Evolutionary conservation across 1,284 basidiomycete genomes (phyloP), one percentile per base, ranked within the genome.

Genomic region (Wolfiporia cocos): DNA sequence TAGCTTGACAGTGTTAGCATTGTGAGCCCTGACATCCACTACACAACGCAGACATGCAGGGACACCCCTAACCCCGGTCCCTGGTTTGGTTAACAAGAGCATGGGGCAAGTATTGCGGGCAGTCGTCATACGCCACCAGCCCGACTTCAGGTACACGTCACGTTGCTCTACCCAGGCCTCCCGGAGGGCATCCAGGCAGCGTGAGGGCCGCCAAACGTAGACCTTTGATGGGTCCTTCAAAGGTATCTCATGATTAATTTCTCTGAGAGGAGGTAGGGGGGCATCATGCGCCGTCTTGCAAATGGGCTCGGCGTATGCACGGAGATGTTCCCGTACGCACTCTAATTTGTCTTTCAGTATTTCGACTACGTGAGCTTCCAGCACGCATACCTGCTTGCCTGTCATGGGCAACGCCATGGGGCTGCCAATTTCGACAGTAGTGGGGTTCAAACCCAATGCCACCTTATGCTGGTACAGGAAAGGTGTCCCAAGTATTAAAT

Each of bases 161-260:
- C 49, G 34, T 37, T 66, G 66, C 19, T 51, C 49, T 0, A 31
- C 34, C 60, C 59, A 66, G 7, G 48, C 49, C 0, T 42, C 30
- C 21, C 44, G 37, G 5, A 63, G 38, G 3, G 58, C 51, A n/a
- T 65, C 58, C 3, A 60, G 54, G 42, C 60, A 65, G 20, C 49
- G 44, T 2, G 59, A 59, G 3, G 57, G 60, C 11, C 60, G 39
- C 49, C 55, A 67, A 0, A 47, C 19, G 23, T 65, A 67, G 0
- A 59, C 39, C 28, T 58, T 58, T 0, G 37, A 29, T 24, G 61
- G 52, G 31, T 70, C 61, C 5, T 65, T 64, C 6, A 70, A 35
- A 0, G 65, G 65, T 2, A 70, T 69, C 0, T 38, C 40, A 38
- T 70, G 65, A 37, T 70, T 69, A 4, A 70, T 62, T 0, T 45